A percentile compares a stretch with the other conserved stretches of the same genome.
Conservation (phyloP, 2,329 filamentous ascomycete genomes). For the Colletotrichum cordylinicola region DNA sequence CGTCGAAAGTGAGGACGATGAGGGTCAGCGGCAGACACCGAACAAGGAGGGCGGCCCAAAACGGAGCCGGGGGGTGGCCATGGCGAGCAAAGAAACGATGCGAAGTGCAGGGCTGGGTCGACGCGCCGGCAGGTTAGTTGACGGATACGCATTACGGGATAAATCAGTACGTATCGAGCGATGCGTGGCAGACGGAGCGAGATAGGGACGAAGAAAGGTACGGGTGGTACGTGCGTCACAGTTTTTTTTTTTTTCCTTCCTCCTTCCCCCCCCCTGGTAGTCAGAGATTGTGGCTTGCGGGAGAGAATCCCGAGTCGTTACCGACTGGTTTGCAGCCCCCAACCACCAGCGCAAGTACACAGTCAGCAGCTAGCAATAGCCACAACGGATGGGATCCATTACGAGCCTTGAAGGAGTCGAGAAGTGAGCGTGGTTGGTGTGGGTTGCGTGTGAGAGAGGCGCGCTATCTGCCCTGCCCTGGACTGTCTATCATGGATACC, state of each 20-base stretch:
- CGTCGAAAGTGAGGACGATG: not conserved
- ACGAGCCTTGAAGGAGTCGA: not conserved
- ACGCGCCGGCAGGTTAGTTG: not conserved
- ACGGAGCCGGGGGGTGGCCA: constrained; percentile 1
- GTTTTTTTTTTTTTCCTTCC: not conserved
- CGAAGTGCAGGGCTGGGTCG: not conserved
- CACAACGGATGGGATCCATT: not conserved
- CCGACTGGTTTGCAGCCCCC: not conserved
- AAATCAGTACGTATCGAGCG: not conserved
- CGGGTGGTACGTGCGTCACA: constrained; percentile 3
- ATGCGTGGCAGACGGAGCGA: not conserved
- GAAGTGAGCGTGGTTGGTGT: not conserved
- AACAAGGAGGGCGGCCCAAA: constrained; percentile 7
- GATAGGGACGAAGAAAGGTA: not conserved
- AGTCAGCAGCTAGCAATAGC: not conserved
- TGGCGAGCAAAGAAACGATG: constrained; percentile 2
- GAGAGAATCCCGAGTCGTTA: constrained; percentile 13
- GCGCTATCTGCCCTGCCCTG: not conserved
- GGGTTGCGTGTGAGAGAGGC: not conserved
- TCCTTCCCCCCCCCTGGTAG: not conserved
- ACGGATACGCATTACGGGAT: not conserved
- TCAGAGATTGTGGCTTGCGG: not conserved
- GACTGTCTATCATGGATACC: not conserved
- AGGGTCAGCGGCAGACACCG: constrained; percentile 15
- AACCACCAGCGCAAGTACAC: not conserved